Percentiles rank a stretch among this genome's conserved stretches.
phyloP scores from a whole-genome alignment of 129 eudicot species.

The Artemisia annua region DNA sequence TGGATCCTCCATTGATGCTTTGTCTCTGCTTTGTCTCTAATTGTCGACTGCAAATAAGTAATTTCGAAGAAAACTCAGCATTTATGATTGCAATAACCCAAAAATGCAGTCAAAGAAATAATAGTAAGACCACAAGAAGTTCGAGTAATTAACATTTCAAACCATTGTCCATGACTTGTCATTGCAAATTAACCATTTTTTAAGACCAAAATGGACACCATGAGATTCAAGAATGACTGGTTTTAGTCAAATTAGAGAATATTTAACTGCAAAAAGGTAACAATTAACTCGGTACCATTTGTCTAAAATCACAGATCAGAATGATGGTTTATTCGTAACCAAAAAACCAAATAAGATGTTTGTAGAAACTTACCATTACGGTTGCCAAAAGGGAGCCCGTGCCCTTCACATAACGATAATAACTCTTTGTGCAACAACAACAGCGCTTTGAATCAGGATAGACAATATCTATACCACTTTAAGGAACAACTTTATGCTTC shows the following conservation, averaged over 20 bases:
- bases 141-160: too few relatives aligned
- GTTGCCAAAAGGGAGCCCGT: conserved; percentile 95
- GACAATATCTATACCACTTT: conserved; percentile 67
- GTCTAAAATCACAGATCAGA: not conserved
- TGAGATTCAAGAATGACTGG: conserved; percentile 1
- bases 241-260: not conserved
- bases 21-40: too few relatives aligned
- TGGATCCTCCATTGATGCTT: conserved; percentile 54
- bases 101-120: not conserved
- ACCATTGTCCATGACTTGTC: too few relatives aligned
- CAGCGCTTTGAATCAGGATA: conserved; percentile 91
- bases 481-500: conserved; percentile 29
- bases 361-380: conserved; percentile 44
- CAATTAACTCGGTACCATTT: not conserved
- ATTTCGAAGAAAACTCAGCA: conserved; percentile 17
- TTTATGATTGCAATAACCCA: too few relatives aligned
- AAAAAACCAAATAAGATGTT: not conserved
- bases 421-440: conserved; percentile 97
- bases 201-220: not conserved
- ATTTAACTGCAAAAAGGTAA: conserved; percentile 2
- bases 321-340: conserved; percentile 4
- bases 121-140: too few relatives aligned
- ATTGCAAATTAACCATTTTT: too few relatives aligned
- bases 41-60: conserved; percentile 52
- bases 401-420: conserved; percentile 92